Percentiles rank a stretch among this genome's conserved stretches.
These are phyloP conservation scores for Dimocarpus longan DNA, from an alignment of 345 rosid genomes.

Conservation along the genomic window DNA sequence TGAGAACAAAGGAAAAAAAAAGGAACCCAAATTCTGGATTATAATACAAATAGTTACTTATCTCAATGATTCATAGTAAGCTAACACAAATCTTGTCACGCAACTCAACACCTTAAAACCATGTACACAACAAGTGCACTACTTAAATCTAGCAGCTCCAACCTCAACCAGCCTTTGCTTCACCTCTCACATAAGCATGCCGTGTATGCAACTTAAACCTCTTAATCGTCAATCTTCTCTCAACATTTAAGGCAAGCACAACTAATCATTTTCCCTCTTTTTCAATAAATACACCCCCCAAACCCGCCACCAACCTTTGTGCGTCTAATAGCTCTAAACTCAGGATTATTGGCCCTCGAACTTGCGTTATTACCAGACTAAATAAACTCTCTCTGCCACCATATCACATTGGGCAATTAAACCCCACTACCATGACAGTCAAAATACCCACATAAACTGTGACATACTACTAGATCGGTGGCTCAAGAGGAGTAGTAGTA, in stretches of 20 bases:
- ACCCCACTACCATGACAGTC: neutral
- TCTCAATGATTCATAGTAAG: neutral
- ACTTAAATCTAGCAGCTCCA: neutral
- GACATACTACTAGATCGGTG: neutral
- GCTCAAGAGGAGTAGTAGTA: neutral
- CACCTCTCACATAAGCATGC: neutral
- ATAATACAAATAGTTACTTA: neutral
- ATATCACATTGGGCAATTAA: no score
- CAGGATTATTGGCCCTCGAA: neutral
- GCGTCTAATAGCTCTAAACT: neutral
- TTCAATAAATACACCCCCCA: neutral
- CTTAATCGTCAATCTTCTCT: neutral
- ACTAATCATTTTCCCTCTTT: neutral
- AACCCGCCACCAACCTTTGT: neutral
- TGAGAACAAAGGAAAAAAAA: neutral
- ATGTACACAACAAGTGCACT: neutral
- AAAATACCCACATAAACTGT: neutral
- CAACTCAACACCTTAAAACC: neutral
- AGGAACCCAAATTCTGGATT: neutral
- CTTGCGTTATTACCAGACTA: no score
- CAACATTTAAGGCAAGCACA: neutral
- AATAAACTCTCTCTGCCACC: no score
- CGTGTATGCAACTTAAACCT: neutral
- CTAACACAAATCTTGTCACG: neutral
- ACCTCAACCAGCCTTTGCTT: neutral